These are phyloP conservation scores for Turnera subulata DNA, from an alignment of 345 rosid genomes.

Conservation along the genomic window DNA sequence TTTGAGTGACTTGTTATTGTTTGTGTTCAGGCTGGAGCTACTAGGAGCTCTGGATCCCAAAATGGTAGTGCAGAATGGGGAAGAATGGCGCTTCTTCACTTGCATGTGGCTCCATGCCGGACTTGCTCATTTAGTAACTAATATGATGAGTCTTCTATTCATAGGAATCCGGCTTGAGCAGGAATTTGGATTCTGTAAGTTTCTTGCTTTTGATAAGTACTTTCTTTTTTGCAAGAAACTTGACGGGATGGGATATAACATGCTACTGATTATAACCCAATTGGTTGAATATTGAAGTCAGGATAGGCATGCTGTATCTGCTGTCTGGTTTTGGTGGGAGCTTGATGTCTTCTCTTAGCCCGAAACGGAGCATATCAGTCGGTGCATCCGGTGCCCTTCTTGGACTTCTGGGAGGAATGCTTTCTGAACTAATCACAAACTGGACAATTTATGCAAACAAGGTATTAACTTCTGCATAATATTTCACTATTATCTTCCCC, in stretches of 20 bases:
- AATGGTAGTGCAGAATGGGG: constrained; percentile 6
- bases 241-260: too few relatives aligned
- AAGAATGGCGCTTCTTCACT: constrained; percentile 20
- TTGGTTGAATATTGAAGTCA: constrained; percentile 12
- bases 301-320: constrained; percentile 20
- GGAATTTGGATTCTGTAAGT: constrained; percentile 27
- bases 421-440: constrained; percentile 23
- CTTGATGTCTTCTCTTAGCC: constrained; percentile 17
- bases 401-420: constrained; percentile 28
- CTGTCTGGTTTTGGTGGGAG: constrained; percentile 25
- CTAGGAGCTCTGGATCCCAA: constrained; percentile 25
- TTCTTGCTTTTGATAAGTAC: too few relatives aligned
- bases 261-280: not conserved
- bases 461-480: constrained; percentile 2
- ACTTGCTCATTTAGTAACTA: constrained; percentile 16
- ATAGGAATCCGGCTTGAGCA: constrained; percentile 24
- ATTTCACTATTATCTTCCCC: too few relatives aligned
- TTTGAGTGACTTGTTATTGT: too few relatives aligned
- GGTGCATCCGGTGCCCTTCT: constrained; percentile 29
- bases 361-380: constrained; percentile 14
- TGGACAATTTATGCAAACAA: constrained; percentile 28
- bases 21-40: constrained; percentile 8
- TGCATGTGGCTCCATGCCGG: constrained; percentile 27
- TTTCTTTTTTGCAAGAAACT: too few relatives aligned
- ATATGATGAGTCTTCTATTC: constrained; percentile 23